These are phyloP conservation scores for Syzygium aromaticum DNA, from an alignment of 345 rosid genomes.

Conservation along the genomic window DNA sequence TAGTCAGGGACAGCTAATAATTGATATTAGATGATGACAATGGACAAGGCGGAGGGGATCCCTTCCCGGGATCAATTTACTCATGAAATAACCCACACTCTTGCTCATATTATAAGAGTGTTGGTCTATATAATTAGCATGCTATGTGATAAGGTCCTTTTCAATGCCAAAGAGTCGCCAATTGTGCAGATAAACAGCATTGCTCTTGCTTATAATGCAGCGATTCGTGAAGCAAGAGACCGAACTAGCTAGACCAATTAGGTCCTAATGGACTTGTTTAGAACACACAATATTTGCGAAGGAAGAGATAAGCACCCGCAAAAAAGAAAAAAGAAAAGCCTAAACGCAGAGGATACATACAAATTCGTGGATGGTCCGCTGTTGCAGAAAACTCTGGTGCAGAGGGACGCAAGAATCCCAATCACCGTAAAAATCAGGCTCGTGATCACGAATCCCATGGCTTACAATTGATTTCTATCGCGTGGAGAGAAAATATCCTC, in stretches of 20 bases:
- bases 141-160: not conserved
- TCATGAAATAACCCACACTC: not conserved
- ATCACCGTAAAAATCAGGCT: conserved; percentile 66
- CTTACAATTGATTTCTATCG: not conserved
- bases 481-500: not conserved
- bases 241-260: not conserved
- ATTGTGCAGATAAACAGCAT: not conserved
- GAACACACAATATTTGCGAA: not conserved
- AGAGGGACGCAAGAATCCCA: conserved; percentile 68
- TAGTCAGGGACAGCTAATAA: not conserved
- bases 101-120: not conserved
- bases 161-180: not conserved
- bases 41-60: not conserved
- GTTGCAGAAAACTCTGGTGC: conserved; percentile 84
- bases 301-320: not conserved
- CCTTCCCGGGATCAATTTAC: not conserved
- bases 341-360: conserved; percentile 26
- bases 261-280: not conserved
- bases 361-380: conserved; percentile 85
- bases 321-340: too few relatives aligned
- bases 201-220: not conserved
- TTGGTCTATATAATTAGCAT: not conserved
- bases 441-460: conserved; percentile 86
- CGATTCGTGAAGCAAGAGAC: not conserved
- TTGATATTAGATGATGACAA: not conserved